These are phyloP conservation scores for Yamadazyma oceani DNA, from an alignment of 1,139 yeast species.

Conservation along the genomic window DNA sequence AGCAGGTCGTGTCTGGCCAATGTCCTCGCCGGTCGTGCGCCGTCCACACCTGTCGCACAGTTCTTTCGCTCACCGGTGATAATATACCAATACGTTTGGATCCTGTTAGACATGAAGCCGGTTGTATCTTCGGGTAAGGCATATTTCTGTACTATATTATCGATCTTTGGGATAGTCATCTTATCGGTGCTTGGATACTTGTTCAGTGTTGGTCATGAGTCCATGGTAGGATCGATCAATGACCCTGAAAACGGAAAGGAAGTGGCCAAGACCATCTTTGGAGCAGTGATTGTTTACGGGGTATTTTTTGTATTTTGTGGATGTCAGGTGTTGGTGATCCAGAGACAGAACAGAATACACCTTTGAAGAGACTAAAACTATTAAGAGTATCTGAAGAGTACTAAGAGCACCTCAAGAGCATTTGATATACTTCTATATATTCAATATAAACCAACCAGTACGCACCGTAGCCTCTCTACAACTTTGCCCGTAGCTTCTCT, in stretches of 20 bases:
- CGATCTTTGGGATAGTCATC: slow-evolving; percentile 88
- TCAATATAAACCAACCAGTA: too few relatives aligned
- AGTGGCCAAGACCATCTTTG: slow-evolving; percentile 86
- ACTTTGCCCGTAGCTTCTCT: too few relatives aligned
- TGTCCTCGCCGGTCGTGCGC: background rate
- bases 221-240: slow-evolving; percentile 86
- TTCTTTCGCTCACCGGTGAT: too few relatives aligned
- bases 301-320: slow-evolving; percentile 87
- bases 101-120: slow-evolving; percentile 26
- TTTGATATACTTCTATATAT: too few relatives aligned
- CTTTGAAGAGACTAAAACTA: slow-evolving; percentile 15
- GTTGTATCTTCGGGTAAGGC: slow-evolving; percentile 68
- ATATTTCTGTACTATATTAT: slow-evolving; percentile 90
- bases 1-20: too few relatives aligned
- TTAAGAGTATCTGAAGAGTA: background rate
- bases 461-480: too few relatives aligned
- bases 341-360: slow-evolving; percentile 59
- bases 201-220: slow-evolving; percentile 79
- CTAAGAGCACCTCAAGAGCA: too few relatives aligned
- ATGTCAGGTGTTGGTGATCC: slow-evolving; percentile 66
- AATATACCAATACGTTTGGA: too few relatives aligned
- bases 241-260: slow-evolving; percentile 94
- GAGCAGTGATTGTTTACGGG: slow-evolving; percentile 84
- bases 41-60: background rate
- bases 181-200: slow-evolving; percentile 80